Evolutionary conservation across 257 asterid genomes (phyloP), one percentile per base, ranked within the genome.

Genomic region (Ophiorrhiza pumila): DNA sequence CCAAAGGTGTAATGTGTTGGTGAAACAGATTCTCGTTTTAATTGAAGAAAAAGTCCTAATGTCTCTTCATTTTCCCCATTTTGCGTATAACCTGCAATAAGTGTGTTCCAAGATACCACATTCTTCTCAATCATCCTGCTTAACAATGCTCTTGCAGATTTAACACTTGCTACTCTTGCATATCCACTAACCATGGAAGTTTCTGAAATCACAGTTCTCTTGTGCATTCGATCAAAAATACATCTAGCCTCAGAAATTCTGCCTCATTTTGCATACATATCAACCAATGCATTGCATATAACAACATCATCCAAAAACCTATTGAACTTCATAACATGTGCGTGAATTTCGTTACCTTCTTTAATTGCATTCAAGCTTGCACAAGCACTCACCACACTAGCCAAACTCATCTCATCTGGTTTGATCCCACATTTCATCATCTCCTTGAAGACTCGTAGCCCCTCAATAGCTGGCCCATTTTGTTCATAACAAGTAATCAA

Each of bases 261-360:
- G 53, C 68, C 68, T 57, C 67, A 71, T 71, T 71, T 71, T 59
- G 75, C 75, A 71, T 71, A 71, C 75, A 71, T 71, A 57, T 71
- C 75, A 25, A 71, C 75, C 67, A 71, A 42, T 17, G 66, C 75
- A 41, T 71, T 55, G 75, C 75, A 57, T 57, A 71, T 71, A 59
- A 71, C 41, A 25, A 71, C 57, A 55, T 71, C 75, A 37, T 71
- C n/a, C 11, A 18, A 57, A 59, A 57, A 71, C 7, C 27, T 42
- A 45, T 57, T 32, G 39, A 42, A 37, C 43, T 71, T 71, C 32
- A 71, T 31, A 22, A 60, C 9, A 29, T 6, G 53, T 0, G 42
- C 66, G 12, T 71, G 65, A 23, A 71, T 43, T 71, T 71, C 75
- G 25, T 56, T 71, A 59, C 65, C 66, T 71, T 57, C 75, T 71